Conservation (phyloP, 192 early-diverging fungal genomes). For the Kappamyces sp. region DNA sequence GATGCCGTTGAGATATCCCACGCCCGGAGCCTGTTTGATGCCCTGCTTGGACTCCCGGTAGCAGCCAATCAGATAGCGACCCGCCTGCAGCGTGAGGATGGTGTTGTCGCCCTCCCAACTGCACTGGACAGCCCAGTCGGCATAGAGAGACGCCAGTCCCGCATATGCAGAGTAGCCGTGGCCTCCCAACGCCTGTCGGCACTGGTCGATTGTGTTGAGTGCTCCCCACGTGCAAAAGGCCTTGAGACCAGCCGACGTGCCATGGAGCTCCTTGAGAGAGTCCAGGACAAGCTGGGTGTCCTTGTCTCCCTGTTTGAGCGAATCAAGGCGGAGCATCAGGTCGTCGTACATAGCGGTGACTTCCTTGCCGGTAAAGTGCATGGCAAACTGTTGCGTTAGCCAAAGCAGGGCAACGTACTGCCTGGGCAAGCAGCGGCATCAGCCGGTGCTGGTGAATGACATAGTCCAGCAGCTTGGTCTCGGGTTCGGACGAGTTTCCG, state of each 20-base stretch:
- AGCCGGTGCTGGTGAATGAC: slow-evolving; percentile 91
- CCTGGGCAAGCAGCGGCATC: slow-evolving; percentile 83
- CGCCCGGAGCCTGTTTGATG: slow-evolving; percentile 59
- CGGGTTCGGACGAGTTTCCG: slow-evolving; percentile 52
- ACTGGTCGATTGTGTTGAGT: slow-evolving; percentile 84
- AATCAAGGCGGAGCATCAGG: slow-evolving; percentile 72
- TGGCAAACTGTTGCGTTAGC: slow-evolving; percentile 51
- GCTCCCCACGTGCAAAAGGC: slow-evolving; percentile 91
- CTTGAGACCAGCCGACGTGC: slow-evolving; percentile 85
- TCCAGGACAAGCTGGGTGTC: slow-evolving; percentile 60
- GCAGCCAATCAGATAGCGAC: slow-evolving; percentile 71
- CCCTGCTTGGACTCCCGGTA: slow-evolving; percentile 64
- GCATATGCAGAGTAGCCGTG: slow-evolving; percentile 93
- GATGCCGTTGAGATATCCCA: slow-evolving; percentile 66
- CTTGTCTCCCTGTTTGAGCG: slow-evolving; percentile 56
- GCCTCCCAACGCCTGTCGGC: slow-evolving; percentile 83
- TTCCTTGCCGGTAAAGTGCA: slow-evolving; percentile 85
- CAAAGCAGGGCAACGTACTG: slow-evolving; percentile 27
- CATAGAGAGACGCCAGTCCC: slow-evolving; percentile 73
- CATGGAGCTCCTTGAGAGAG: slow-evolving; percentile 84
- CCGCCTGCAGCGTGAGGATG: slow-evolving; percentile 82
- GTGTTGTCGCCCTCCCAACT: slow-evolving; percentile 87
- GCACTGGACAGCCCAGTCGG: slow-evolving; percentile 86
- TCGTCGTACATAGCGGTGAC: slow-evolving; percentile 69
- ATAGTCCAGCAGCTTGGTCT: slow-evolving; percentile 90